Conservation (phyloP, 2,329 filamentous ascomycete genomes). For the Aspergillus calidoustus region DNA sequence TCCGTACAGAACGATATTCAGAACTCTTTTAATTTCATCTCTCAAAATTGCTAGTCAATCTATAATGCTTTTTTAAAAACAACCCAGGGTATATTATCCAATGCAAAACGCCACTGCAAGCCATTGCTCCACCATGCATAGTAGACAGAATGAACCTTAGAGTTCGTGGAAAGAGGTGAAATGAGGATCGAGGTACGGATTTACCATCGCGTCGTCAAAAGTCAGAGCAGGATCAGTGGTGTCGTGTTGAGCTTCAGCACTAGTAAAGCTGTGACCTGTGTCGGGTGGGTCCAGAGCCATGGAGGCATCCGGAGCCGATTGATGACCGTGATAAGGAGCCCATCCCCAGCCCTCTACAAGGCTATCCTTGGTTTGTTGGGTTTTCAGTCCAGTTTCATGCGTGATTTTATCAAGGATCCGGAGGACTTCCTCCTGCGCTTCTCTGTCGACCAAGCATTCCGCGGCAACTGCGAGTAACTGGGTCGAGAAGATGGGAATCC, state of each 20-base stretch:
- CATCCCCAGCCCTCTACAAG: constrained; percentile 80
- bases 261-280: constrained; percentile 57
- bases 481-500: constrained; percentile 77
- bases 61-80: not conserved
- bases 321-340: constrained; percentile 50
- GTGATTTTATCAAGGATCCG: constrained; percentile 76
- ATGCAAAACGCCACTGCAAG: not conserved
- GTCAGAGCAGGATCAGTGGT: constrained; percentile 48
- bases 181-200: constrained; percentile 82
- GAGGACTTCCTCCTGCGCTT: constrained; percentile 81
- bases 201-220: constrained; percentile 67
- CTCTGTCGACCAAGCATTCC: constrained; percentile 68
- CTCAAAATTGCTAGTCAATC: not conserved
- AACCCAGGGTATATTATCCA: not conserved
- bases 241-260: constrained; percentile 71
- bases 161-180: constrained; percentile 54
- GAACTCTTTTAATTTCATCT: not conserved
- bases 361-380: constrained; percentile 72
- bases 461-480: constrained; percentile 79
- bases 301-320: constrained; percentile 21
- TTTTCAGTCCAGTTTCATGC: constrained; percentile 77
- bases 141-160: not conserved
- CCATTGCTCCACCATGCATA: not conserved
- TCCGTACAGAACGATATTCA: not conserved
- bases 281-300: constrained; percentile 20